phyloP scores from a whole-genome alignment of 108 stramenopile species.

The Nitzschia putrida region DNA sequence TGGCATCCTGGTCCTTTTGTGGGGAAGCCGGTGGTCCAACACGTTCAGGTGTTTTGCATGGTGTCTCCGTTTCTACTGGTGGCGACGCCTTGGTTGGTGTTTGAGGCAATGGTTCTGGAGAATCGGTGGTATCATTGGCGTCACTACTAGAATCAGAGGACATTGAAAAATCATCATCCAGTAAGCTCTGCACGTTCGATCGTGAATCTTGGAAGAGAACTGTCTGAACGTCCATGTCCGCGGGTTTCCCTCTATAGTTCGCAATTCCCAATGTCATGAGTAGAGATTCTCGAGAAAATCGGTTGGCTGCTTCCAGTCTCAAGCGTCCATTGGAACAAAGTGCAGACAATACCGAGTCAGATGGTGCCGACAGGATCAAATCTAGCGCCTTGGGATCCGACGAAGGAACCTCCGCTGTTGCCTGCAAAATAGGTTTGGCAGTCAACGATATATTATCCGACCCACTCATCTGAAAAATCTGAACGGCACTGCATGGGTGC shows the following conservation, averaged over 20 bases:
- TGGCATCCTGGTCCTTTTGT: constrained; percentile 5
- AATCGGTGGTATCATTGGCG: neutral
- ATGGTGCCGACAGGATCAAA: constrained; percentile 10
- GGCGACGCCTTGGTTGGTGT: neutral
- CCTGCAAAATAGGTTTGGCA: constrained; percentile 30
- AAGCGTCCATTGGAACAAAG: constrained; percentile 30
- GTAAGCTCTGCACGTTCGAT: neutral
- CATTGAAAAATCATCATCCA: constrained; percentile 26
- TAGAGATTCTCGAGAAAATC: constrained; percentile 67
- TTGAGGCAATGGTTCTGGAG: neutral
- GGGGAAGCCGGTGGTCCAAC: constrained; percentile 4
- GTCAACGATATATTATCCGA: constrained; percentile 11
- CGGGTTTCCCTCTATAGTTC: constrained; percentile 52
- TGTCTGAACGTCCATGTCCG: constrained; percentile 43
- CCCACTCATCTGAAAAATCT: constrained; percentile 8
- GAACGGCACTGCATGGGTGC: constrained; percentile 7
- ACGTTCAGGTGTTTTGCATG: neutral
- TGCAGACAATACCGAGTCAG: constrained; percentile 14
- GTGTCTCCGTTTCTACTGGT: neutral
- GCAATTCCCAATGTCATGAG: constrained; percentile 71
- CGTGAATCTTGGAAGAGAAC: constrained; percentile 34
- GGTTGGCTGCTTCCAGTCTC: constrained; percentile 59
- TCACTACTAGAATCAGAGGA: constrained; percentile 7
- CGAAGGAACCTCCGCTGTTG: constrained; percentile 10
- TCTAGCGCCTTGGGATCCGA: constrained; percentile 28